Evolutionary conservation across 1,139 yeast species (phyloP).

Genomic region (Hansenula lynferdii): DNA sequence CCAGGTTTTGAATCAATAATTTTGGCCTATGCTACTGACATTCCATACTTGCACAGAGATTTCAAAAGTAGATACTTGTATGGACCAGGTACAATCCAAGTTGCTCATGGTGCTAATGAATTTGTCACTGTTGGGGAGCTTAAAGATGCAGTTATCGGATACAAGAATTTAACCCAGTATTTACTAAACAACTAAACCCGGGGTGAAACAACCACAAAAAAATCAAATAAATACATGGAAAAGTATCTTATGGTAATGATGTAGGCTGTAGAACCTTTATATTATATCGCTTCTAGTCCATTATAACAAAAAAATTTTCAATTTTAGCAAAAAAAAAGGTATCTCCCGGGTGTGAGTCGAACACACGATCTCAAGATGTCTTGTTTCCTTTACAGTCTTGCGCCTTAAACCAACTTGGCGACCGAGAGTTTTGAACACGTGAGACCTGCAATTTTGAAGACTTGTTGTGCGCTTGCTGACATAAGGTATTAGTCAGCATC

Average conservation of each 20-base stretch:
- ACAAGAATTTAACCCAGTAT: constrained; percentile 43
- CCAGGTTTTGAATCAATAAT: constrained; percentile 55
- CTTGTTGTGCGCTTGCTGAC: neutral
- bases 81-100: constrained; percentile 64
- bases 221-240: too few relatives aligned
- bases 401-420: constrained; percentile 21
- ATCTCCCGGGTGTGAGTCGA: constrained; percentile 20
- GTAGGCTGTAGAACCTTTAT: too few relatives aligned
- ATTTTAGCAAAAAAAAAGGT: constrained; percentile 1
- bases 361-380: constrained; percentile 19
- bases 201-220: too few relatives aligned
- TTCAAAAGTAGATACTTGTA: constrained; percentile 43
- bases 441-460: too few relatives aligned
- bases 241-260: too few relatives aligned
- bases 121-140: constrained; percentile 45
- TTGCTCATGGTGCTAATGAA: constrained; percentile 60
- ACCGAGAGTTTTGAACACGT: constrained; percentile 20
- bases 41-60: constrained; percentile 42
- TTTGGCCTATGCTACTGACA: constrained; percentile 58
- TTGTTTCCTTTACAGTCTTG: constrained; percentile 17
- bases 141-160: constrained; percentile 48
- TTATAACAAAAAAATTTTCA: neutral
- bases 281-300: too few relatives aligned
- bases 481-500: neutral
- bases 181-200: too few relatives aligned